Percentiles rank a stretch among this genome's conserved stretches.
Conservation (phyloP, 805 yeast genomes). For the Kluyveromyces aestuarii region DNA sequence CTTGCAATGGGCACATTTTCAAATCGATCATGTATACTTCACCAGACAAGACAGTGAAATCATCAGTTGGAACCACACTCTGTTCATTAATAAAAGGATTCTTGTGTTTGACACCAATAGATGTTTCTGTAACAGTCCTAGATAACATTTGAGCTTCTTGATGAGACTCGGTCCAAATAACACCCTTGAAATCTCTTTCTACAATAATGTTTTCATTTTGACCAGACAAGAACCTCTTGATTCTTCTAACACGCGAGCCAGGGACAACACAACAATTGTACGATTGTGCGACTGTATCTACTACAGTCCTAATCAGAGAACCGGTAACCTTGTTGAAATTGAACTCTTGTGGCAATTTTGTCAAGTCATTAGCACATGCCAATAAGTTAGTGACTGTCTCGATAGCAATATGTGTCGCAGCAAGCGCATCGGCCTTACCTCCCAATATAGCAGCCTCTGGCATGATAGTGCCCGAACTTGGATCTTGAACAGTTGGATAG, state of each 20-base stretch:
- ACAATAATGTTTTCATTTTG: conserved; percentile 90
- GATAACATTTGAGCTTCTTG: conserved; percentile 43
- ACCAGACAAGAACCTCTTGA: conserved; percentile 90
- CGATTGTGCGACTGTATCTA: conserved; percentile 76
- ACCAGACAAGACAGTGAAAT: conserved; percentile 64
- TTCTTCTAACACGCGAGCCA: conserved; percentile 84
- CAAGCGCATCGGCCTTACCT: conserved; percentile 75
- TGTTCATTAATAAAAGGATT: conserved; percentile 30
- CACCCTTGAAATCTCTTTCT: conserved; percentile 89
- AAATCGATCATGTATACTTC: conserved; percentile 84
- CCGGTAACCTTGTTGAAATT: conserved; percentile 46
- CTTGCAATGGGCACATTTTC: conserved; percentile 60
- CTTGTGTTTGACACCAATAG: conserved; percentile 32
- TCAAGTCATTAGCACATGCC: conserved; percentile 67
- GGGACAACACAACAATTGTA: conserved; percentile 85
- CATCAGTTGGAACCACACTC: conserved; percentile 68
- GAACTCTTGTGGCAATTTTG: conserved; percentile 44
- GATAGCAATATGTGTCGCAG: conserved; percentile 82
- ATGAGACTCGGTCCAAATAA: conserved; percentile 75
- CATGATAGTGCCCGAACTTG: conserved; percentile 28
- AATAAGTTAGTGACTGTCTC: conserved; percentile 76
- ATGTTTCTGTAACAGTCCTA: conserved; percentile 26
- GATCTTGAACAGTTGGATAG: conserved; percentile 51
- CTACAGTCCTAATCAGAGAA: conserved; percentile 56
- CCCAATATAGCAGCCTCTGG: conserved; percentile 81